Conservation (phyloP, 1,284 basidiomycete genomes). For the Melampsora americana region DNA sequence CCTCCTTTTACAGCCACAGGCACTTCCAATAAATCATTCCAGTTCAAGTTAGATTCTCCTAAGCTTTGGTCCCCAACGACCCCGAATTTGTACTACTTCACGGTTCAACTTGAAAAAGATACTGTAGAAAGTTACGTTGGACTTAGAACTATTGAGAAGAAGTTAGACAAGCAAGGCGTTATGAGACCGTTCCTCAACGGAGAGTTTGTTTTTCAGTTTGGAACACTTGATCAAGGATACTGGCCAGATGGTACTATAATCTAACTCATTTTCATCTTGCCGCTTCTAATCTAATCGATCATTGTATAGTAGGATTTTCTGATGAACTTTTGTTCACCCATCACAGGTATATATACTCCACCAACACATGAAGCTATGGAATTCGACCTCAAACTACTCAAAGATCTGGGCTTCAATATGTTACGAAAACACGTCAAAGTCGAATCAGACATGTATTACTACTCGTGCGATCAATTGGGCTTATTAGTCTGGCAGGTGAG, state of each 20-base stretch:
- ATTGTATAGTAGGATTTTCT: neutral
- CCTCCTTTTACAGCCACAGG: neutral
- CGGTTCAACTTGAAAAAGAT: conserved; percentile 31
- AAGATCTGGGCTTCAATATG: conserved; percentile 44
- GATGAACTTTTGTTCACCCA: no score
- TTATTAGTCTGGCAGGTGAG: conserved; percentile 41
- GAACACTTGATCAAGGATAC: conserved; percentile 43
- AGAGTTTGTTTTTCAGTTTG: conserved; percentile 42
- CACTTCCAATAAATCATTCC: conserved; percentile 30
- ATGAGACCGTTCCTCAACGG: conserved; percentile 41
- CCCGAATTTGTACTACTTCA: conserved; percentile 40
- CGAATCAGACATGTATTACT: conserved; percentile 42
- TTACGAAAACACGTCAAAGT: conserved; percentile 45
- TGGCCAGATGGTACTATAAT: conserved; percentile 43
- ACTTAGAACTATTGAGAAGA: conserved; percentile 43
- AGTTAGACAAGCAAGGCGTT: conserved; percentile 24
- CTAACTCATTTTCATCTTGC: neutral
- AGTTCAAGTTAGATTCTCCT: conserved; percentile 16
- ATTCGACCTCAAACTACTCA: conserved; percentile 37
- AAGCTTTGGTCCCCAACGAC: conserved; percentile 37
- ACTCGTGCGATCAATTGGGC: conserved; percentile 35
- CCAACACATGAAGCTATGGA: conserved; percentile 44
- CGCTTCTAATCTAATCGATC: neutral
- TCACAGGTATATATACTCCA: conserved; percentile 40
- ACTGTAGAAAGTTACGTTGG: conserved; percentile 37